These are phyloP conservation scores for Atractiella rhizophila DNA, from an alignment of 768 basidiomycete species.

Conservation along the genomic window DNA sequence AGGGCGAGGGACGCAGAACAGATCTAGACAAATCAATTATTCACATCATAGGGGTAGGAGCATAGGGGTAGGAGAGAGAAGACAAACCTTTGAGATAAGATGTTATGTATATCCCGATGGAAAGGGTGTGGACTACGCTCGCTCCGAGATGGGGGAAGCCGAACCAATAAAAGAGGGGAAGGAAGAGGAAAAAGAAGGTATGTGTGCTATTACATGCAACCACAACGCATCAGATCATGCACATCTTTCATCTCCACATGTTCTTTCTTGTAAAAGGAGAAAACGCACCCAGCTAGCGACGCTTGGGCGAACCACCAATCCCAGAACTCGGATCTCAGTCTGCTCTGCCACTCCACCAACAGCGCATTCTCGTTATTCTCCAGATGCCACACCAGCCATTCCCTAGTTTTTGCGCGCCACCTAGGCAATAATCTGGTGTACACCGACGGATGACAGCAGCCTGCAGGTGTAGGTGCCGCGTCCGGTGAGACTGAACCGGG, in stretches of 20 bases:
- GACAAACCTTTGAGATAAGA: conserved; percentile 37
- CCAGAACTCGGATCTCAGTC: conserved; percentile 7
- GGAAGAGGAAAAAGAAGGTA: conserved; percentile 54
- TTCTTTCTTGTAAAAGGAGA: no score
- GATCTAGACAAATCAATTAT: conserved; percentile 30
- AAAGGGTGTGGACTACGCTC: conserved; percentile 12
- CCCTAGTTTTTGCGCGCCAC: no score
- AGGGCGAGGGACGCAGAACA: conserved; percentile 69
- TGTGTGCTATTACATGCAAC: background rate
- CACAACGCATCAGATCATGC: background rate
- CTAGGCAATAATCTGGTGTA: no score
- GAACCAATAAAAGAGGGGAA: conserved; percentile 74
- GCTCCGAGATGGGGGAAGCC: conserved; percentile 40
- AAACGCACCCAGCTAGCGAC: conserved; percentile 44
- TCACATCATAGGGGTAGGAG: background rate
- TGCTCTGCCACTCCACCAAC: no score
- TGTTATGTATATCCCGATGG: conserved; percentile 44
- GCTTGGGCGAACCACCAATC: conserved; percentile 66
- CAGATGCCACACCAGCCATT: no score
- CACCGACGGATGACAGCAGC: no score
- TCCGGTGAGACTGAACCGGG: no score
- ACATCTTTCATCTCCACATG: conserved; percentile 28
- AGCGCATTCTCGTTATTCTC: no score
- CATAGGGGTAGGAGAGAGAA: background rate
- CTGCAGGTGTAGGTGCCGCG: no score